These are phyloP conservation scores for Friedmanniomyces simplex DNA, from an alignment of 495 filamentous ascomycete genomes.

Conservation along the genomic window DNA sequence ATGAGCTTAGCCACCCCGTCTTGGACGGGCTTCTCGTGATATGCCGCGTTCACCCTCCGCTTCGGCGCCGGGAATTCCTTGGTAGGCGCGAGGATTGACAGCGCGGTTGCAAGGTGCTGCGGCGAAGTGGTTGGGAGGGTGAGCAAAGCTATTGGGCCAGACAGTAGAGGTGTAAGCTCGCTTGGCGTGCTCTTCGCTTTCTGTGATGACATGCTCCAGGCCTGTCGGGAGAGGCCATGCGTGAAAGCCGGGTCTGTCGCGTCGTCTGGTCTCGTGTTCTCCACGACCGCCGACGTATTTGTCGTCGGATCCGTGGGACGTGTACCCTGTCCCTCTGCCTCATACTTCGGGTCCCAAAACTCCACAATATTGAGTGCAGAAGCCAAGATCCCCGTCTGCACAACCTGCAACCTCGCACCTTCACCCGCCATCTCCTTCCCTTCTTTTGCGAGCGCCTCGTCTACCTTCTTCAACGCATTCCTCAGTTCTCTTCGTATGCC, in stretches of 20 bases:
- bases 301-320: constrained; percentile 25
- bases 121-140: constrained; percentile 78
- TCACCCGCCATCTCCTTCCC: constrained; percentile 40
- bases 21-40: constrained; percentile 67
- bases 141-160: constrained; percentile 67
- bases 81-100: constrained; percentile 62
- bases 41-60: constrained; percentile 61
- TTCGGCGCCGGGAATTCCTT: constrained; percentile 68
- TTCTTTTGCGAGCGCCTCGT: constrained; percentile 40
- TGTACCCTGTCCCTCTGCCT: background rate
- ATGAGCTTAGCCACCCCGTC: constrained; percentile 75
- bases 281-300: constrained; percentile 25
- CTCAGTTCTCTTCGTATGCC: constrained; percentile 73
- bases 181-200: constrained; percentile 25
- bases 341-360: constrained; percentile 56
- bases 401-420: constrained; percentile 61
- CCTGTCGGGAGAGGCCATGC: constrained; percentile 65
- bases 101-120: constrained; percentile 63
- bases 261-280: constrained; percentile 15
- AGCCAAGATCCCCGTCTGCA: constrained; percentile 83
- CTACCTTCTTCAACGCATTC: constrained; percentile 56
- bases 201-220: constrained; percentile 46
- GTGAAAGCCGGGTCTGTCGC: constrained; percentile 38
- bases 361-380: constrained; percentile 75
- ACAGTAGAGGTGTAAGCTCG: constrained; percentile 64